Base-by-base conservation (phyloP, 2,329 filamentous ascomycete genomes). In the Thelonectria blattea region DNA sequence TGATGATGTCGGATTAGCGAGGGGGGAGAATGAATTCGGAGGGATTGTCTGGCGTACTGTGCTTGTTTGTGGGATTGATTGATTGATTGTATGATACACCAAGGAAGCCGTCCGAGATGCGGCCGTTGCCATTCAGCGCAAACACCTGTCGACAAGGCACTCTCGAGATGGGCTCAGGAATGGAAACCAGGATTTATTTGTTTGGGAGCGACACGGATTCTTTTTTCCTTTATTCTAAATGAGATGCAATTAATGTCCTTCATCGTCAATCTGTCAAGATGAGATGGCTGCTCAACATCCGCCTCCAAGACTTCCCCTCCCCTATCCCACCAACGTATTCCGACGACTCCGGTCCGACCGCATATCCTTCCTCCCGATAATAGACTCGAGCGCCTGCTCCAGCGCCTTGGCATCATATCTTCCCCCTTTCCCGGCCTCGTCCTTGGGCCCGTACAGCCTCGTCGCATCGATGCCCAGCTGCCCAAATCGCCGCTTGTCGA, bases 331-430 rank as follows among this genome's bases (percentile, higher is more conserved):
- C 39, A 79, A 59, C 1, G 81, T 83, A 61, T 83, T 83, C 43
- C 81, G 72, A 6, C 81, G 73, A 30, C 78, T 80, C 54, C 75
- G 71, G 43, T 78, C 74, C 47, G 73, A 60, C 0, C 73, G 65
- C 5, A 66, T 68, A 62, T 79, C 78, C 34, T 76, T 74, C 43
- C 79, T 86, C 0, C 91, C 92, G 57, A 96, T 80, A 9, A 96
- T 89, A 0, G 88, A 88, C 75, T 93, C 90, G 43, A 97, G 76
- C 1, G 91, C 90, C 73, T 92, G 89, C 3, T 83, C 81, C 63
- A 97, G 75, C 0, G 88, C 93, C 54, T 84, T 88, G 56, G 88
- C 83, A 75, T 97, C 93, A 75, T 97, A 97, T 59, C 85, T 81
- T 8, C 82, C 82, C 46, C 82, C 83, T 24, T 71, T 74, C 0